Conservation (phyloP, 495 filamentous ascomycete genomes). For the Friedmanniomyces simplex region DNA sequence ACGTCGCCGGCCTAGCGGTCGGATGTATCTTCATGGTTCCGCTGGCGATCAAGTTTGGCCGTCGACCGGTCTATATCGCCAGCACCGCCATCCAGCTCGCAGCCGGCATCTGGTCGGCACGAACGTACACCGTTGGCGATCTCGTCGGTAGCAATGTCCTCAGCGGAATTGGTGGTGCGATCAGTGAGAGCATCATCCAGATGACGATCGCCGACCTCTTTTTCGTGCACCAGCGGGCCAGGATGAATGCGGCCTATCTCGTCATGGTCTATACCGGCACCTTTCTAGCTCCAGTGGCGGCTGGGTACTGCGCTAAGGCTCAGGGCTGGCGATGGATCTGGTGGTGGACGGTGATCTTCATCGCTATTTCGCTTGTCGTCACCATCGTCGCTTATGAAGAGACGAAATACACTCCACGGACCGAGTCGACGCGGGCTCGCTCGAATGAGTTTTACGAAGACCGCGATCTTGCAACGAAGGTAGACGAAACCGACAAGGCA, state of each 20-base stretch:
- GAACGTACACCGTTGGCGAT: conserved; percentile 1
- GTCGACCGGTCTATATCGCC: conserved; percentile 42
- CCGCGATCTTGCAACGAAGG: neutral
- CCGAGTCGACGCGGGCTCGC: neutral
- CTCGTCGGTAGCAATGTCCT: conserved; percentile 4
- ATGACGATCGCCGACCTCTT: conserved; percentile 48
- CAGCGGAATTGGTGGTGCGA: conserved; percentile 7
- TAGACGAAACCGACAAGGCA: neutral
- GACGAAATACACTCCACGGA: conserved; percentile 1
- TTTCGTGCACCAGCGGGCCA: conserved; percentile 49
- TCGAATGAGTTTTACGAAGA: neutral
- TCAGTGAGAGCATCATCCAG: conserved; percentile 32
- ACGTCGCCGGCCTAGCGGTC: conserved; percentile 6
- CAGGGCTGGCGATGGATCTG: conserved; percentile 8
- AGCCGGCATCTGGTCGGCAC: conserved; percentile 16
- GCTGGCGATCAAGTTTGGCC: conserved; percentile 44
- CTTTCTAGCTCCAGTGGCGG: conserved; percentile 10
- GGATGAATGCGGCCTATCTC: conserved; percentile 39
- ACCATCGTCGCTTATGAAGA: conserved; percentile 8
- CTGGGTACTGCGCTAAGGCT: conserved; percentile 2
- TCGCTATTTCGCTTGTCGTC: neutral
- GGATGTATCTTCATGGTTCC: conserved; percentile 43
- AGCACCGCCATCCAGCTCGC: conserved; percentile 38
- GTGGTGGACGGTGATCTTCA: conserved; percentile 9
- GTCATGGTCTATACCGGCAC: conserved; percentile 3